A percentile compares a stretch with the other conserved stretches of the same genome.
These are phyloP conservation scores for Brasilioporus rufonigricans DNA, from an alignment of 768 basidiomycete species.

Conservation along the genomic window DNA sequence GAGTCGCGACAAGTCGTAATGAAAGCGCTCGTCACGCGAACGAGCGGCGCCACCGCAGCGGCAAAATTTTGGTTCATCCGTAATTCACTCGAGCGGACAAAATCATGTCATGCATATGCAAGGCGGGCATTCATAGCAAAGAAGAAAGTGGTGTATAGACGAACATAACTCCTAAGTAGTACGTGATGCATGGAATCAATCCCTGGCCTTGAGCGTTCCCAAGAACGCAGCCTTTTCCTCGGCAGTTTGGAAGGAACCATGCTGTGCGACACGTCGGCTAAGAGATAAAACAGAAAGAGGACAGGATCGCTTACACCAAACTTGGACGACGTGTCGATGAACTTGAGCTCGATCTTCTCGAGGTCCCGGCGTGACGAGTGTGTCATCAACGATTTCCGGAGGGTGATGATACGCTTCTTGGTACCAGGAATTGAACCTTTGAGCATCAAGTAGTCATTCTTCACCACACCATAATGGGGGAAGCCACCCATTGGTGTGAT, in stretches of 20 bases:
- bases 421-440: conserved; percentile 96
- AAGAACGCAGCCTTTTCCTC: conserved; percentile 96
- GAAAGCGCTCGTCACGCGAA: background rate
- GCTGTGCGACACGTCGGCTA: conserved; percentile 42
- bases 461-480: conserved; percentile 98
- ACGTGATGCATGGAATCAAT: conserved; percentile 48
- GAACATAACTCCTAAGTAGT: conserved; percentile 39
- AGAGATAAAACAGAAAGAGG: background rate
- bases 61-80: background rate
- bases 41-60: background rate
- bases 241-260: conserved; percentile 95
- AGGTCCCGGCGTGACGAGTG: conserved; percentile 95
- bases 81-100: background rate
- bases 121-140: conserved; percentile 40
- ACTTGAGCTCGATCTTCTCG: conserved; percentile 97
- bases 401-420: conserved; percentile 96
- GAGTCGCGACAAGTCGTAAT: conserved; percentile 9
- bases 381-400: conserved; percentile 95
- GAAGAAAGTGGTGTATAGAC: conserved; percentile 34
- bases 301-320: conserved; percentile 69
- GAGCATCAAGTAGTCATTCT: conserved; percentile 97
- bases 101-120: conserved; percentile 3
- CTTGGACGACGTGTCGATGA: conserved; percentile 98
- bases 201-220: conserved; percentile 84
- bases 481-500: conserved; percentile 99